Evolutionary conservation across 148 eudicot genomes (phyloP), one percentile per base, ranked within the genome.

Genomic region (Selenicereus undatus): DNA sequence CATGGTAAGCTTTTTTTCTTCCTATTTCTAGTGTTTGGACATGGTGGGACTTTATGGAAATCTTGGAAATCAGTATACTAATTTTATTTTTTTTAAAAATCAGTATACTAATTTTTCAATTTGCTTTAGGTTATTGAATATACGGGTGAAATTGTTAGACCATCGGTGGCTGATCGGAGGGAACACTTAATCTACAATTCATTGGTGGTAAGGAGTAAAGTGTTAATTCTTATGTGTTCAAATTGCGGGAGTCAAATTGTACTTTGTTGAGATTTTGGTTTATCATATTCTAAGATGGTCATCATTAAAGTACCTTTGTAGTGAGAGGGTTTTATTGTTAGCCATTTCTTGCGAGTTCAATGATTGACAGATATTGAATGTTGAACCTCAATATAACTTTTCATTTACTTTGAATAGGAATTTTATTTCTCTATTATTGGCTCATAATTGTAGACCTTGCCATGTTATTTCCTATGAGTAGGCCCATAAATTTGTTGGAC

Each of bases 81-180:
- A 76, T 32, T 52, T 74, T 32, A 32, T 32, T 32, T 32, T 32
- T 32, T 32, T 32, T 0, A 32, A 32, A 32, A 32, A 32, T 32
- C 26, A 20, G 69, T 74, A 10, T 64, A 73, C 60, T 74, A 8
- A 76, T 32, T 52, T 74, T 42, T 62, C 12, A 58, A 16, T 86
- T 79, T 79, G 64, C 27, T 66, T 26, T 77, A 96, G 99, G 89
- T 96, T 27, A 96, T 96, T 77, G 99, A 96, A 78, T 96, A 96
- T 84, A 92, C 90, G 27, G 99, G 99, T 3, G 99, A 96, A 86
- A 77, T 96, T 89, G 97, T 96, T 83, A 87, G 98, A 84, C 91
- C 97, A 45, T 74, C 91, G n/a, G 88, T 96, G 81, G 99, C 99
- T 82, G 99, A 96, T 83, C 86, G 98, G 86, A 94, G 98, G 87